Percentiles rank a stretch among this genome's conserved stretches.
These are phyloP conservation scores for Balansia obtecta DNA, from an alignment of 2,329 filamentous ascomycete genomes.

Conservation along the genomic window DNA sequence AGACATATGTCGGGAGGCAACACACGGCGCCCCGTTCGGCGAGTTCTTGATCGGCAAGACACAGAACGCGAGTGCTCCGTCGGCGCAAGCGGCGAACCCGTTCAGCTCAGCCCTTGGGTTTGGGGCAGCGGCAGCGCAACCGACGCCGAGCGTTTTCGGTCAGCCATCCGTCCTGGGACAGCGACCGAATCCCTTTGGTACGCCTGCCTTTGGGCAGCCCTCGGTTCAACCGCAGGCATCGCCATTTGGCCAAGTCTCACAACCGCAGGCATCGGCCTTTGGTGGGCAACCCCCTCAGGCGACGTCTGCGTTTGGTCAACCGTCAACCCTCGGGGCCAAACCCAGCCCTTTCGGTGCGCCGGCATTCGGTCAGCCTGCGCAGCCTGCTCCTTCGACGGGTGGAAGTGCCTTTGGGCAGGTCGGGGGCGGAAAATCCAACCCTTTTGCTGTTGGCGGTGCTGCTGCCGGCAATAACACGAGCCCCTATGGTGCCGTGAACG, in stretches of 20 bases:
- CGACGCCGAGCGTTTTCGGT: conserved; percentile 25
- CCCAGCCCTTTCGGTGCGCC: conserved; percentile 23
- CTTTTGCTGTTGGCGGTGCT: conserved; percentile 17
- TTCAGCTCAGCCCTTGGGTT: conserved; percentile 27
- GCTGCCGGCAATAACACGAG: conserved; percentile 7
- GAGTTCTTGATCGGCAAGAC: conserved; percentile 30
- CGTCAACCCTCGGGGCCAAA: conserved; percentile 21
- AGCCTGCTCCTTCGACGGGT: conserved; percentile 7
- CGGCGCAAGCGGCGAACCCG: conserved; percentile 23
- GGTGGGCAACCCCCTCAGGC: conserved; percentile 27
- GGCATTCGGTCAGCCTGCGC: conserved; percentile 23
- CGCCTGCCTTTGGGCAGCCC: conserved; percentile 23
- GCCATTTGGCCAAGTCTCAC: conserved; percentile 14
- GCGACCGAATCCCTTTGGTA: conserved; percentile 23
- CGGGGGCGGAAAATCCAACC: conserved; percentile 26
- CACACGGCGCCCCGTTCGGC: conserved; percentile 30
- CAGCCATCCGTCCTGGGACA: conserved; percentile 21
- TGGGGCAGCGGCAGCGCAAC: conserved; percentile 13
- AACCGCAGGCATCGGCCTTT: conserved; percentile 23
- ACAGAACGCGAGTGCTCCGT: conserved; percentile 14
- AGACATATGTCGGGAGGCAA: conserved; percentile 44
- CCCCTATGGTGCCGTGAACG: conserved; percentile 15
- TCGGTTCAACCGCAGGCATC: too few species aligned
- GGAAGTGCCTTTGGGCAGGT: conserved; percentile 21
- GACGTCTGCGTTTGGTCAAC: conserved; percentile 27